Evolutionary conservation across 1,284 basidiomycete genomes (phyloP), one percentile per base, ranked within the genome.

Genomic region (Leccinum huronense): DNA sequence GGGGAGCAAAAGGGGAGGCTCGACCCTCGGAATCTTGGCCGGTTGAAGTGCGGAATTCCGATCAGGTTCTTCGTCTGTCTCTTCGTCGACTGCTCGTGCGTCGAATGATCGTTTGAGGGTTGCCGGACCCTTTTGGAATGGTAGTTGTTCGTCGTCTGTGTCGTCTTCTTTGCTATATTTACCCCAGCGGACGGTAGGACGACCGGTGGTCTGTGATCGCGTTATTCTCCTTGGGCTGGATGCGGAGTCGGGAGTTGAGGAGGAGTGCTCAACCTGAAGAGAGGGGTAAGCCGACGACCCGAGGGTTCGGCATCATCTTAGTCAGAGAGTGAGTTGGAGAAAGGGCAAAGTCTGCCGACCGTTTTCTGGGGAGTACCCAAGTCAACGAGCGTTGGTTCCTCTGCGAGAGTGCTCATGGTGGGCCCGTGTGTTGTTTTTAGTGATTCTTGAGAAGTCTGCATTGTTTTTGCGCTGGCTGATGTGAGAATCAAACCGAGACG

Each of bases 31-130:
- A 53, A 75, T 65, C 65, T 75, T 75, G 30, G 69, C 42, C 14
- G 66, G 72, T 23, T 76, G 70, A 61, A 57, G 51, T 4, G 27
- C 0, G 1, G 65, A 8, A 45, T 70, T 66, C 30, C 66, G 72
- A 38, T 70, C 72, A 14, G 60, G 51, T 11, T 75, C 74, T 57
- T 76, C 72, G 63, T 75, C 74, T 0, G 76, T 77, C 23, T 77
- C 76, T 60, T 77, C 68, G 6, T 77, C 74, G 10, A 77, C 74
- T 0, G 74, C 74, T 4, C 74, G 75, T 58, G 76, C 76, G 64
- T 75, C 76, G 64, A 77, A 75, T 0, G 69, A 60, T 66, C 74
- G 75, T 67, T 75, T 75, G 4, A 75, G 76, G 62, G 72, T 59
- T 61, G 64, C 72, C 54, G 40, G 60, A 61, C 62, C 64, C 68